Evolutionary conservation across 495 filamentous ascomycete species (phyloP).

Genomic region (Lasiosphaeria miniovina): DNA sequence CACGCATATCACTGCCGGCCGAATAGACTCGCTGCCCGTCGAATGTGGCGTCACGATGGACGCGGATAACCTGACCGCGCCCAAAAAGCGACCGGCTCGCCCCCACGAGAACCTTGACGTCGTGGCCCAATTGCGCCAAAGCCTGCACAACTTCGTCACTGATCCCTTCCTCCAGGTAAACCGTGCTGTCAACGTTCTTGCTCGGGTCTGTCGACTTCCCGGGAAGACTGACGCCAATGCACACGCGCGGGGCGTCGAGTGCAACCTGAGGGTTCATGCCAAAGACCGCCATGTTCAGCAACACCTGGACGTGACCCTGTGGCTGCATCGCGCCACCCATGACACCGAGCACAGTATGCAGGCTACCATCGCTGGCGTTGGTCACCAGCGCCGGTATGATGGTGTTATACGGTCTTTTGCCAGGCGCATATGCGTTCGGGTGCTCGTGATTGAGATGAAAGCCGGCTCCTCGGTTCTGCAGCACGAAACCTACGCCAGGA

Average conservation of each 20-base stretch:
- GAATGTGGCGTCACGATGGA: constrained; percentile 47
- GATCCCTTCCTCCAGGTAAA: constrained; percentile 76
- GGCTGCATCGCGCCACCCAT: constrained; percentile 95
- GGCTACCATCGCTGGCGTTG: constrained; percentile 40
- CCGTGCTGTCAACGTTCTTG: constrained; percentile 26
- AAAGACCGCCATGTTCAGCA: constrained; percentile 78
- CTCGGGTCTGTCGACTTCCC: constrained; percentile 29
- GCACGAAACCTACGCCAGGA: constrained; percentile 65
- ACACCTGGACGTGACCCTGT: constrained; percentile 82
- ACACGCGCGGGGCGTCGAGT: constrained; percentile 74
- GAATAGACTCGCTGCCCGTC: constrained; percentile 63
- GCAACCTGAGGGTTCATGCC: constrained; percentile 74
- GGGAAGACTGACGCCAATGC: constrained; percentile 61
- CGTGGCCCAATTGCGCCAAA: constrained; percentile 61
- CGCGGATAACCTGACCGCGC: constrained; percentile 70
- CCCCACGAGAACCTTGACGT: constrained; percentile 59
- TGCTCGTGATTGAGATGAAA: constrained; percentile 61
- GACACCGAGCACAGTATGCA: constrained; percentile 75
- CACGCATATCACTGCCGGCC: constrained; percentile 73
- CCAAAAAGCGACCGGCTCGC: constrained; percentile 69
- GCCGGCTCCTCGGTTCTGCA: constrained; percentile 77
- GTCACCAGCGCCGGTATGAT: constrained; percentile 85
- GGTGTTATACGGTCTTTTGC: constrained; percentile 81
- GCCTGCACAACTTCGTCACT: constrained; percentile 55
- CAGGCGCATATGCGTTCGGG: constrained; percentile 67